Base-by-base conservation (phyloP, 768 basidiomycete species). In the Auriscalpium vulgare region DNA sequence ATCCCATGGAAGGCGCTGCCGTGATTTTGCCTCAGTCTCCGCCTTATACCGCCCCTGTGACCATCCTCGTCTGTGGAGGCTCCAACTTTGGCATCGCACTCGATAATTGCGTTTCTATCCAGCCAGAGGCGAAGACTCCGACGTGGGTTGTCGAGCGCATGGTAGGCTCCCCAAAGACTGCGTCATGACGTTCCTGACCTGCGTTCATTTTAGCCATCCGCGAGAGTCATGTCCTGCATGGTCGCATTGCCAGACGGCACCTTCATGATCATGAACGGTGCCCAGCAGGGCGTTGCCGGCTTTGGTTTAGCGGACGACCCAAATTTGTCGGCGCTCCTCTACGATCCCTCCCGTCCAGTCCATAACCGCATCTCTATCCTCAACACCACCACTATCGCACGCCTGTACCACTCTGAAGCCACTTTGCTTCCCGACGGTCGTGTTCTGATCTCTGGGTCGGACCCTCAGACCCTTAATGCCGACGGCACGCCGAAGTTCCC, bases 331-430 rank as follows among this genome's bases (percentile, higher is more conserved):
- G 88, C 87, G 0, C 58, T 89, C 17, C 75, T 91, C 6, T 90
- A 90, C 59, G 84, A 88, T 64, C 88, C 88, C 0, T 65, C 78
- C 0, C 68, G 77, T 54, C 77, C 88, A 5, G 62, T 82, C 47
- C 72, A 77, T 10, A 77, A 81, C 40, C 83, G 88, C 37, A 73
- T 88, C 59, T 82, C 88, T 9, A 80, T 88, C 63, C 75, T 87
- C 49, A 75, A 75, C 65, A 78, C 68, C 19, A 90, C 87, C 29
- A 87, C 82, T 44, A 81, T 91, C 23, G 79, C 87, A 0, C 82
- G 89, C 14, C 60, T 91, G 67, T 91, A 90, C 61, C 88, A 90
- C 67, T 90, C 88, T 0, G 87, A 83, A 65, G 85, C 86, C 4
- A 82, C 79, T 23, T 78, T 91, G 10, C 78, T 91, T 19, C 84